Conservation (phyloP, 1,284 basidiomycete species). For the Marasmius sp. region DNA sequence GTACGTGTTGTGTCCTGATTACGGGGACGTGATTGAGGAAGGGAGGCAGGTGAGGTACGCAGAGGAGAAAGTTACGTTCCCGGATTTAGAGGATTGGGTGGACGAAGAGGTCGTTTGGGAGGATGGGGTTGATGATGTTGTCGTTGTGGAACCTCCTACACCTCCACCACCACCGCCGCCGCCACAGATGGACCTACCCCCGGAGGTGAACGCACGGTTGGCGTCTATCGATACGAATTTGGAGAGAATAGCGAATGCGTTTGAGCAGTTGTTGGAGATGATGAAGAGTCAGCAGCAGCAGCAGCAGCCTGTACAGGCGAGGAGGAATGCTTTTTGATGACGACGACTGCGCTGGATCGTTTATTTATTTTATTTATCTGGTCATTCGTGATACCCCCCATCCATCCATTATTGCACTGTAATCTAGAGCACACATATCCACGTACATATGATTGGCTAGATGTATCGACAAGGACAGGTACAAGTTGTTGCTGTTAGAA, state of each 20-base stretch:
- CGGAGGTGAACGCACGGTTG: constrained; percentile 26
- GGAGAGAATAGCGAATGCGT: constrained; percentile 28
- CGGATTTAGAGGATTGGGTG: constrained; percentile 21
- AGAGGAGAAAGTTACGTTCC: constrained; percentile 28
- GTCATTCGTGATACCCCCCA: too few species aligned
- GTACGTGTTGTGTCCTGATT: constrained; percentile 33
- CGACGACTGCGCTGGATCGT: background rate
- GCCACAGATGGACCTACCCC: constrained; percentile 16
- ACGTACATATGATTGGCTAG: too few species aligned
- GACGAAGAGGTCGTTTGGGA: constrained; percentile 21
- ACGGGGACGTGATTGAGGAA: constrained; percentile 29
- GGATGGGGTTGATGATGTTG: constrained; percentile 24
- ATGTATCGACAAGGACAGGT: too few species aligned
- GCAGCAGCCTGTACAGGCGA: background rate
- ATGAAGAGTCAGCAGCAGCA: background rate
- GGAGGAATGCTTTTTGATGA: background rate
- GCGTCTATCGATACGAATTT: constrained; percentile 32
- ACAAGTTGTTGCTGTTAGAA: too few species aligned
- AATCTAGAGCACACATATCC: too few species aligned
- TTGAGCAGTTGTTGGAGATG: constrained; percentile 28
- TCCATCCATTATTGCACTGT: too few species aligned
- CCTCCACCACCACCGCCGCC: constrained; percentile 8
- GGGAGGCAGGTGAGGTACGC: constrained; percentile 32
- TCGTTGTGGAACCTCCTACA: constrained; percentile 16
- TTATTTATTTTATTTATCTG: too few species aligned